Percentiles rank a stretch among this genome's conserved stretches.
phyloP scores from a whole-genome alignment of 164 flowering plant species.

The Umbilicus rupestris region DNA sequence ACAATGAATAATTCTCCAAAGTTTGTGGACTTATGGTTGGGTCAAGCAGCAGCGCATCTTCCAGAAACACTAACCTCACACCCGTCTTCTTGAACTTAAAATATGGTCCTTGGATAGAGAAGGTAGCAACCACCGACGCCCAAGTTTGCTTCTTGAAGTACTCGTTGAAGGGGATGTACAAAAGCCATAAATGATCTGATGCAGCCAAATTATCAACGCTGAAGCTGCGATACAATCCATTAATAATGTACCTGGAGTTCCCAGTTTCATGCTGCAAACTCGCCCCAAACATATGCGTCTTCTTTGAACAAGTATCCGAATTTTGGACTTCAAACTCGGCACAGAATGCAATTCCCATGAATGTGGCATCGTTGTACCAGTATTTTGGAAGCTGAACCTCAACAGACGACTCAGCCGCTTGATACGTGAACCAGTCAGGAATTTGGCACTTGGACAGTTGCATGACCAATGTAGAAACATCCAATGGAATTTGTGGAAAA shows the following conservation, averaged over 20 bases:
- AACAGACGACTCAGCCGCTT: not conserved
- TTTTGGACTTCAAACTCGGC: conserved; percentile 9
- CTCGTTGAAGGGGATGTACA: conserved; percentile 1
- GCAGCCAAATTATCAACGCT: conserved; percentile 1
- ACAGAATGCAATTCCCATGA: conserved; percentile 3
- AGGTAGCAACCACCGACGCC: conserved; percentile 3
- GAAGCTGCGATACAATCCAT: conserved; percentile 2
- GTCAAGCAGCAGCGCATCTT: not conserved
- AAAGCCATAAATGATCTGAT: conserved; percentile 3
- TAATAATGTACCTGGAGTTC: not conserved
- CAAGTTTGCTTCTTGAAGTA: conserved; percentile 1
- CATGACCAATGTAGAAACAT: not conserved
- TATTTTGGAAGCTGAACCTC: conserved; percentile 7
- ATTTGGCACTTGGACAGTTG: not conserved
- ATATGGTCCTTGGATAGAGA: conserved; percentile 3
- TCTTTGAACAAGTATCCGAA: not conserved
- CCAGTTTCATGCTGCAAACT: conserved; percentile 2
- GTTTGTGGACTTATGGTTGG: not conserved
- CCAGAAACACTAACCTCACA: not conserved
- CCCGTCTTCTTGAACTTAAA: conserved; percentile 6
- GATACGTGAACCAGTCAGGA: not conserved
- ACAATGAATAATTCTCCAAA: not conserved
- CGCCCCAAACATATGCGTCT: conserved; percentile 1
- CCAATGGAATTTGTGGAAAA: conserved; percentile 2
- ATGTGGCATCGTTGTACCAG: conserved; percentile 4